Conservation (phyloP, 129 eudicot genomes). For the Pittosporum tobira region DNA sequence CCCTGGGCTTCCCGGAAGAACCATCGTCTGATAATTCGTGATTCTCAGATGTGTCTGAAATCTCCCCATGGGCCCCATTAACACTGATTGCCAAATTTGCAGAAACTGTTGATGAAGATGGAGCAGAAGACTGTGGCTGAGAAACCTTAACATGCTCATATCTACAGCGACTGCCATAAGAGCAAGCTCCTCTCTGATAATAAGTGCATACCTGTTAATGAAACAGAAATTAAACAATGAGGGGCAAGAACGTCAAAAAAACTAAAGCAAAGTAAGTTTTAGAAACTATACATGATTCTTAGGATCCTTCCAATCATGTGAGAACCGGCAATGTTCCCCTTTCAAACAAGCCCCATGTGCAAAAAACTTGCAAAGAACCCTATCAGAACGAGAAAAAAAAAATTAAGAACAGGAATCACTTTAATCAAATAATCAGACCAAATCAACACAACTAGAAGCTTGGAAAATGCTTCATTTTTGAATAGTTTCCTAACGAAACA, state of each 20-base stretch:
- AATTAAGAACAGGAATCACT: background rate
- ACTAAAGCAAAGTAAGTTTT: background rate
- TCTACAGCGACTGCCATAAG: conserved; percentile 81
- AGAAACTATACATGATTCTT: conserved; percentile 51
- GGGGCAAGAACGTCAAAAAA: background rate
- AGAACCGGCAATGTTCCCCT: conserved; percentile 88
- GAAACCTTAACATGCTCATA: conserved; percentile 72
- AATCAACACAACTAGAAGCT: background rate
- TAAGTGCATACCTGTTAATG: conserved; percentile 68
- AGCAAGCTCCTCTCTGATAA: conserved; percentile 87
- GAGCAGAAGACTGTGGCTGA: conserved; percentile 40
- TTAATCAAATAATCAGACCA: background rate
- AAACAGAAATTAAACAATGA: conserved; percentile 3
- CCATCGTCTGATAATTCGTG: conserved; percentile 23
- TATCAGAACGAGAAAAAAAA: conserved; percentile 12
- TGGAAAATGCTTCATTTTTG: too few relatives aligned
- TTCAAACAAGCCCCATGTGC: conserved; percentile 89
- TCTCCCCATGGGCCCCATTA: conserved; percentile 34
- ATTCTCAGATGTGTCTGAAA: conserved; percentile 32
- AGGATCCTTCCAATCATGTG: conserved; percentile 91
- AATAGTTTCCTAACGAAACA: too few relatives aligned
- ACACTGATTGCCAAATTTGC: background rate
- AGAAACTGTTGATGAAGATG: conserved; percentile 41
- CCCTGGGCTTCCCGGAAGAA: conserved; percentile 27
- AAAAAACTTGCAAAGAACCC: conserved; percentile 91